Evolutionary conservation across 768 basidiomycete species (phyloP).

Genomic region (Collybiopsis luxurians): DNA sequence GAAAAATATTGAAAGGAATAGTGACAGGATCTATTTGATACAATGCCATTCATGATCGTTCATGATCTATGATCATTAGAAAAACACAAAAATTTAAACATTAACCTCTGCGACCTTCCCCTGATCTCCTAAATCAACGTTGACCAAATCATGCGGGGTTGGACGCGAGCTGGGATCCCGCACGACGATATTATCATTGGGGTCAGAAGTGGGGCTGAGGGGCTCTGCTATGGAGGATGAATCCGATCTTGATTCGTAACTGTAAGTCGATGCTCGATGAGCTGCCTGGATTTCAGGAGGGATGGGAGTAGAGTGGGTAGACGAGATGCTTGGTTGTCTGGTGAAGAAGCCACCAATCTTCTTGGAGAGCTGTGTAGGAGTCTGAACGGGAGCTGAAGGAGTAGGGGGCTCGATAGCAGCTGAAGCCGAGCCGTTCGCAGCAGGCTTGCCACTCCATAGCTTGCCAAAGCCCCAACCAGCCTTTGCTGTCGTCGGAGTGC

Average conservation of each 20-base stretch:
- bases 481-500: background rate
- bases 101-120: background rate
- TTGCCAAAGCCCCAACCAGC: conserved; percentile 55
- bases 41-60: background rate
- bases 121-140: conserved; percentile 1
- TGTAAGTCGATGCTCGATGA: conserved; percentile 19
- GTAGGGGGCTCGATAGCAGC: conserved; percentile 11
- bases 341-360: conserved; percentile 51
- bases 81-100: background rate
- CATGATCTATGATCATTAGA: background rate
- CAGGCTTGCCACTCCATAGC: conserved; percentile 10
- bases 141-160: background rate
- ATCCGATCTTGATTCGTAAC: conserved; percentile 26
- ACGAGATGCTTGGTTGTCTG: conserved; percentile 36
- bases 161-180: background rate
- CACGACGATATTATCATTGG: conserved; percentile 1
- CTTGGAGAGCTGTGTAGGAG: conserved; percentile 28
- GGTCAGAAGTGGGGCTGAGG: conserved; percentile 19
- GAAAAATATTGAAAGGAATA: background rate
- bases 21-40: background rate
- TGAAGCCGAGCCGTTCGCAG: conserved; percentile 10
- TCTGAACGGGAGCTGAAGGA: conserved; percentile 7
- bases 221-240: conserved; percentile 33
- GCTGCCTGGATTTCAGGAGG: conserved; percentile 15
- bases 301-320: conserved; percentile 19